These are phyloP conservation scores for Colletotrichum liaoningense DNA, from an alignment of 2,329 filamentous ascomycete genomes.

Conservation along the genomic window DNA sequence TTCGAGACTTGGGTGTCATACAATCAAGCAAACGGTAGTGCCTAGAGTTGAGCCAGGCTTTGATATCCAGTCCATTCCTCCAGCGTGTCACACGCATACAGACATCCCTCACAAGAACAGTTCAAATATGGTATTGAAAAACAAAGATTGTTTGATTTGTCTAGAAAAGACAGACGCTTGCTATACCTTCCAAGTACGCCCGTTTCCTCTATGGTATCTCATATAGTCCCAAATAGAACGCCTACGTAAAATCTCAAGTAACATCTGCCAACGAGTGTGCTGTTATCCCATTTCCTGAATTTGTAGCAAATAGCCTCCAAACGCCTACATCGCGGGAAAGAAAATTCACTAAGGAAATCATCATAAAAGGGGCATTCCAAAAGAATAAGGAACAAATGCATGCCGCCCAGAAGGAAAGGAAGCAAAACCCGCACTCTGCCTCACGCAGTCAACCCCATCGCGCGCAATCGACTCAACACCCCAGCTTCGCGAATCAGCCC, in stretches of 20 bases:
- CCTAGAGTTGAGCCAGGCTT: too few species aligned
- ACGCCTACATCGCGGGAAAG: background rate
- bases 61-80: too few species aligned
- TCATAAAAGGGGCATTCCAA: background rate
- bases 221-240: background rate
- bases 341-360: background rate
- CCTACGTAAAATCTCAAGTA: background rate
- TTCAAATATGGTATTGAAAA: too few species aligned
- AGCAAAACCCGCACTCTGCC: too few species aligned
- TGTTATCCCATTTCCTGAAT: background rate
- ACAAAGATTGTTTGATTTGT: background rate
- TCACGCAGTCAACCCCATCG: slow-evolving; percentile 7
- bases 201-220: background rate
- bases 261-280: background rate
- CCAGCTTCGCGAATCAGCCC: slow-evolving; percentile 53
- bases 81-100: too few species aligned
- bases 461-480: slow-evolving; percentile 39
- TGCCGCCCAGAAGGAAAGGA: background rate
- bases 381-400: background rate
- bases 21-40: too few species aligned
- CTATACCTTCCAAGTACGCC: background rate
- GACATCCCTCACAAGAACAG: too few species aligned
- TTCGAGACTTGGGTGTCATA: too few species aligned
- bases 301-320: background rate
- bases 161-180: background rate